A percentile compares a stretch with the other conserved stretches of the same genome.
These are phyloP conservation scores for Pelargonium cotyledonis DNA, from an alignment of 441 rosid genomes.

Conservation along the genomic window DNA sequence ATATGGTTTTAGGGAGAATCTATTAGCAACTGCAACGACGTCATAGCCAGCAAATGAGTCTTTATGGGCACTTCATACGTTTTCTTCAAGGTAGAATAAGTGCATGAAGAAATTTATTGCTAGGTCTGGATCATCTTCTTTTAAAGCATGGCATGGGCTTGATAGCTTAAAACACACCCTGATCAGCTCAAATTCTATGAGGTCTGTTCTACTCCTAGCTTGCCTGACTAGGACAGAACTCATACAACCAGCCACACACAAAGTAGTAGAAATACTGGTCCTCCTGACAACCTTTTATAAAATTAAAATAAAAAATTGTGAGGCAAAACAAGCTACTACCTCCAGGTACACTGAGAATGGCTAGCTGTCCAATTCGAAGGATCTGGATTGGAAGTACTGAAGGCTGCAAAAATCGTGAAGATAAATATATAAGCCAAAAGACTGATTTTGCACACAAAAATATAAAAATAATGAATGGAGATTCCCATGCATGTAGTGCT, in stretches of 20 bases:
- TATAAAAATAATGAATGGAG: background rate
- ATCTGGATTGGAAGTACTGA: conserved; percentile 90
- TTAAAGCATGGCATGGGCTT: background rate
- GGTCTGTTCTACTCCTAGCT: background rate
- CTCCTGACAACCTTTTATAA: background rate
- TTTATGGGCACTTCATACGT: background rate
- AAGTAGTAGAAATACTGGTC: background rate
- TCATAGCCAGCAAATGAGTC: background rate
- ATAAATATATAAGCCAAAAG: conserved; percentile 10
- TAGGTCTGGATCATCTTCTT: background rate
- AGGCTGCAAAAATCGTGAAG: conserved; percentile 54
- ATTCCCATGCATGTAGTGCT: background rate
- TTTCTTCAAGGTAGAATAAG: background rate
- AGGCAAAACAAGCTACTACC: conserved; percentile 39
- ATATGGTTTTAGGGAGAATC: conserved; percentile 1
- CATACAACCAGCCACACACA: background rate
- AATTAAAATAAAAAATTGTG: background rate
- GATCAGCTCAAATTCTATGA: background rate
- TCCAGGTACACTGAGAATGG: conserved; percentile 89
- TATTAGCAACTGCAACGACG: background rate
- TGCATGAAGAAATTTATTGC: background rate
- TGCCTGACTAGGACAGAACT: background rate
- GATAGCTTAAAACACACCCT: background rate
- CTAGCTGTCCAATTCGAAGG: conserved; percentile 71
- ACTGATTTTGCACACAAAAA: background rate